phyloP scores from a whole-genome alignment of 139 green algal genomes.

The Mesotaenium endlicherianum region DNA sequence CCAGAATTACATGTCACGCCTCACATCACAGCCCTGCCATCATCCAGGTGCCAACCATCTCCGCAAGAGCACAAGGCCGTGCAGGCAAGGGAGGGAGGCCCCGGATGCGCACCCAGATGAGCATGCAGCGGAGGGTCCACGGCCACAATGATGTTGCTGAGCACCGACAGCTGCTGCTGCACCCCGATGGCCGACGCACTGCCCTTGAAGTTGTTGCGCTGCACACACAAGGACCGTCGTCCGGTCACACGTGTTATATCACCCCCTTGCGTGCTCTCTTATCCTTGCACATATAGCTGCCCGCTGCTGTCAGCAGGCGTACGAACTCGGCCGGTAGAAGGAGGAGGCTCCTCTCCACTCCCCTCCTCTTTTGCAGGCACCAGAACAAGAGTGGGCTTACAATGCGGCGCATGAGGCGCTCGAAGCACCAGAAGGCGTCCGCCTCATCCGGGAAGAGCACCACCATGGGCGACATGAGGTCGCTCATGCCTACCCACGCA shows the following conservation, averaged over 20 bases:
- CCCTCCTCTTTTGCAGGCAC: too few species aligned
- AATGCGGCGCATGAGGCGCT: constrained; percentile 69
- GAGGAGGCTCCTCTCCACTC: not conserved
- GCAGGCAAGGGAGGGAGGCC: not conserved
- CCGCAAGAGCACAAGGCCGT: not conserved
- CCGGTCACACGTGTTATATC: too few species aligned
- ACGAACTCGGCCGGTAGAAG: not conserved
- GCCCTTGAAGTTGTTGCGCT: constrained; percentile 73
- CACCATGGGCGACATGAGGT: constrained; percentile 78
- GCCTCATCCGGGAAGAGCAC: constrained; percentile 75
- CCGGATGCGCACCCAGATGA: not conserved
- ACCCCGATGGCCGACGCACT: constrained; percentile 67
- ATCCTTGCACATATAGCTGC: too few species aligned
- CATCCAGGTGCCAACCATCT: not conserved
- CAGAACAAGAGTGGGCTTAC: too few species aligned
- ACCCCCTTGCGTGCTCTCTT: too few species aligned
- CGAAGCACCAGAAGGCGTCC: constrained; percentile 83
- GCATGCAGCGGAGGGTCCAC: constrained; percentile 26
- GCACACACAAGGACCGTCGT: constrained; percentile 7
- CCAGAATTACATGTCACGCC: too few species aligned
- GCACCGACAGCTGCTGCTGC: constrained; percentile 55
- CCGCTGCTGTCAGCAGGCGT: not conserved
- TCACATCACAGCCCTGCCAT: not conserved
- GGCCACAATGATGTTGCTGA: constrained; percentile 53
- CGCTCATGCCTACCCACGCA: constrained; percentile 81